Base-by-base conservation (phyloP, 768 basidiomycete species). In the Mycena vitilis region DNA sequence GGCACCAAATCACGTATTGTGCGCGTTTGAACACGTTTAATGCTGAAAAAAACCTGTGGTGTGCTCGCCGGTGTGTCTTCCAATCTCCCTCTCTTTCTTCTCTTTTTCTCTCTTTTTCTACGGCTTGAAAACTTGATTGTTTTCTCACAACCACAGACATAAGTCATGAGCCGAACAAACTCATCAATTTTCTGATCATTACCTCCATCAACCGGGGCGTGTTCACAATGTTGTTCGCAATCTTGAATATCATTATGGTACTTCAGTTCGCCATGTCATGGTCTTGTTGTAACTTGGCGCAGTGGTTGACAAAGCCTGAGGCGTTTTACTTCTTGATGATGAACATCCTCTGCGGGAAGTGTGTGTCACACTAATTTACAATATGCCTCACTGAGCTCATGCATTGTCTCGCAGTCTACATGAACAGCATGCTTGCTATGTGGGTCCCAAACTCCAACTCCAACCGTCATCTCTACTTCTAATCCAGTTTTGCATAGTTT, bases 361-460 rank as follows among this genome's bases (percentile, higher is more conserved):
- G 52, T 53, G 3, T 8, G 52, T 53, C 16, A 6, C 30, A 5
- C 52, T 34, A 6, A 13, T 53, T 9, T 53, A 23, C 16, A 9
- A 18, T 36, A 34, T 10, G 25, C 18, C 44, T 16, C 30, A 25
- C 49, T 30, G 12, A 34, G 34, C 9, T 34, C 13, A 6, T 30
- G 25, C 34, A 53, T 20, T 45, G 12, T 42, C 44, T 15, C 13
- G 18, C 44, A 53, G 52, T 63, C 8, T 63, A 63, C 42, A 63
- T 63, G 63, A 63, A 63, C 54, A 63, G 63, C 45, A 63, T 63
- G 63, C 63, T 63, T n/a, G 63, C 63, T 11, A 63, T 63, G 63
- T 53, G 52, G 20, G 52, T 45, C 37, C 54, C 54, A 20, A 55
- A 36, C 38, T 22, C 40, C 36, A 55, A 55, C 37, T 38, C 36